A percentile compares a stretch with the other conserved stretches of the same genome.
Conservation (phyloP, 1,139 yeast species). For the Hansenula sp. region DNA sequence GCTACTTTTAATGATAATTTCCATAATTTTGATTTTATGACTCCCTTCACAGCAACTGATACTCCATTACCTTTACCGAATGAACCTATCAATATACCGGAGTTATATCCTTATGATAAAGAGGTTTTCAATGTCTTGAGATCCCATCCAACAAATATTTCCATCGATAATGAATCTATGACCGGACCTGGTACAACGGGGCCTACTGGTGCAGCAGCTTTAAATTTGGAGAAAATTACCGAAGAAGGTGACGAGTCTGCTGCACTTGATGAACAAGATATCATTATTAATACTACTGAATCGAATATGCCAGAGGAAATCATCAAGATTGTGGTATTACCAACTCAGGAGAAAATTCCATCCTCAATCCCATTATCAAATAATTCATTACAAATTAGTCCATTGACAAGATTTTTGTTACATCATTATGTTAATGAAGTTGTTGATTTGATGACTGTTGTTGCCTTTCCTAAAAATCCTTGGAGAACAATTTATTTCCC, state of each 20-base stretch:
- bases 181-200: no score
- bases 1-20: conserved; percentile 34
- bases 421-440: conserved; percentile 77
- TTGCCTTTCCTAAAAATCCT: conserved; percentile 76
- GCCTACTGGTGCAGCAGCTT: neutral
- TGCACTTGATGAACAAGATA: conserved; percentile 1
- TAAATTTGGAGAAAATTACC: neutral
- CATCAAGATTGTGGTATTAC: conserved; percentile 24
- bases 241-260: neutral
- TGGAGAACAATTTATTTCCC: conserved; percentile 88
- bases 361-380: conserved; percentile 53
- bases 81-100: conserved; percentile 2
- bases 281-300: neutral
- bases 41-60: neutral
- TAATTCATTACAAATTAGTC: conserved; percentile 60
- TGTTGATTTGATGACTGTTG: conserved; percentile 85
- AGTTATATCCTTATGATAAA: conserved; percentile 17
- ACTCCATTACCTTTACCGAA: conserved; percentile 11
- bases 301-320: conserved; percentile 20
- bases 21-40: neutral
- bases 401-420: conserved; percentile 64
- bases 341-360: conserved; percentile 6
- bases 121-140: conserved; percentile 22
- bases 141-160: conserved; percentile 4
- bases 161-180: conserved; percentile 17